These are phyloP conservation scores for Hymenoscyphus salicellus DNA, from an alignment of 2,329 filamentous ascomycete genomes.

Conservation along the genomic window DNA sequence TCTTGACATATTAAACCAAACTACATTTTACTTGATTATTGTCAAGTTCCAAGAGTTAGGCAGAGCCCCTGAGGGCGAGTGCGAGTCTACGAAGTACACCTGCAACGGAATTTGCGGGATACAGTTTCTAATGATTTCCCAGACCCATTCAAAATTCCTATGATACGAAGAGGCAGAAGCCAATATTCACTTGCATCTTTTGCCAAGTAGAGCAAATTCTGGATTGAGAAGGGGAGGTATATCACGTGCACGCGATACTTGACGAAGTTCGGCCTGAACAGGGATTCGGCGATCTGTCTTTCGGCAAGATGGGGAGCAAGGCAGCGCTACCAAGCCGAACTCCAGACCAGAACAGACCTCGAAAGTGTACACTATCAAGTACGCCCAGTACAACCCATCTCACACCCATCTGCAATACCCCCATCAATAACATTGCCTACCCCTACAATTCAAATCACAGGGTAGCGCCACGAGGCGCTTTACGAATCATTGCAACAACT, in stretches of 20 bases:
- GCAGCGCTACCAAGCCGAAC: not conserved
- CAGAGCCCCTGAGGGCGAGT: too few species aligned
- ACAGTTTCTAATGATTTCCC: too few species aligned
- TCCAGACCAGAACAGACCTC: not conserved
- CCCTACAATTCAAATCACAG: slow-evolving; percentile 2
- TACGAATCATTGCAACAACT: slow-evolving; percentile 3
- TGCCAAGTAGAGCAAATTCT: not conserved
- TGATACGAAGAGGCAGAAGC: too few species aligned
- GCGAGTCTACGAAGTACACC: too few species aligned
- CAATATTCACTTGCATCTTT: too few species aligned
- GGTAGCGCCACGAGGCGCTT: slow-evolving; percentile 26
- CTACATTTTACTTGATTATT: too few species aligned
- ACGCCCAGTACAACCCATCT: not conserved
- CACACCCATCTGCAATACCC: not conserved
- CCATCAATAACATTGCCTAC: slow-evolving; percentile 5
- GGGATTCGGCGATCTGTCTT: slow-evolving; percentile 8
- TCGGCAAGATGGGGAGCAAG: not conserved
- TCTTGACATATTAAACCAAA: too few species aligned
- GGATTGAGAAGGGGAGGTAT: not conserved
- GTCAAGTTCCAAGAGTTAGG: too few species aligned
- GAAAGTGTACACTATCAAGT: not conserved
- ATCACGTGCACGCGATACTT: not conserved
- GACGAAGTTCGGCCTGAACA: not conserved
- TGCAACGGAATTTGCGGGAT: too few species aligned
- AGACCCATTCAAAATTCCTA: too few species aligned